Base-by-base conservation (phyloP, 257 asterid species). In the Scutellaria galericulata region DNA sequence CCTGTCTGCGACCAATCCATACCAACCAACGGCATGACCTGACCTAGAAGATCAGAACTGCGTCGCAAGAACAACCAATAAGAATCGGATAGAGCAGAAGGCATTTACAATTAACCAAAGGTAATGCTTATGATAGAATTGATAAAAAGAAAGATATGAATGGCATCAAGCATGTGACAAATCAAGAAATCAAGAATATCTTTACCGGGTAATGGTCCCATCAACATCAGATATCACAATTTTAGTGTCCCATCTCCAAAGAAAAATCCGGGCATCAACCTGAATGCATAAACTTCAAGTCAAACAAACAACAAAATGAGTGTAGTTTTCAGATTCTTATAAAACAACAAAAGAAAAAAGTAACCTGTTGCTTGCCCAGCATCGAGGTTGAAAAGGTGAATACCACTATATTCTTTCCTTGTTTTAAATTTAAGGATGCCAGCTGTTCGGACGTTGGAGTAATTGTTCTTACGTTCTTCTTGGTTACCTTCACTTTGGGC, bases 1-100 rank as follows among this genome's bases (percentile, higher is more conserved):
- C 98, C 98, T 44, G 89, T 85, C 77, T 95, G 98, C 7, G 94
- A 90, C 99, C 99, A 95, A 84, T 95, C 99, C 83, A 88, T 86
- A 66, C 99, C 99, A 63, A 95, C 97, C 91, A 79, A 87, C 60
- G 99, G 99, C 99, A 95, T 95, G 73, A 95, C 82, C 82, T 95
- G 98, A 42, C 97, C 96, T 50, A 93, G 87, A 84, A 93, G 90
- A 84, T 93, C 98, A 59, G 97, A 93, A 78, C 97, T 93, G 86
- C 57, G 65, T 54, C 54, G 60, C 35, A 77, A 61, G 61, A 67
- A 57, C 58, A 70, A 56, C 66, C 51, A 60, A 41, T 39, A 51
- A 47, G 48, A 42, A 53, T 79, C 55, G 37, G 61, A 47, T 3
- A 57, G 37, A 39, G 54, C 24, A 54, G 11, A 12, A 67, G 5